Evolutionary conservation across 1,284 basidiomycete genomes (phyloP).

Genomic region (Bondarzewia mesenterica): DNA sequence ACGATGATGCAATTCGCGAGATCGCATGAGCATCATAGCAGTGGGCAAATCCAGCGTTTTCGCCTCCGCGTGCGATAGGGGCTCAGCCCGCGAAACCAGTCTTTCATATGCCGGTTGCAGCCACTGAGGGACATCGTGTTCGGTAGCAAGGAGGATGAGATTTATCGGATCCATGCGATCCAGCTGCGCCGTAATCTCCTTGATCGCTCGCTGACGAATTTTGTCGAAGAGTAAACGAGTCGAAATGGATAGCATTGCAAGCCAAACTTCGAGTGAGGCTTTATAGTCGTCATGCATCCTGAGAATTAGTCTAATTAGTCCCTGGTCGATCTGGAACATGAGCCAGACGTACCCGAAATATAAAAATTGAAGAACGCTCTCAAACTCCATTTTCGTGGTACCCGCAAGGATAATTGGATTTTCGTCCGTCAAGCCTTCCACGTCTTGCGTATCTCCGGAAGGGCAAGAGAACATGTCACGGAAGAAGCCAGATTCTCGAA

Average conservation of each 20-base stretch:
- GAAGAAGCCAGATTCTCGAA: background rate
- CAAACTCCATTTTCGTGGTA: background rate
- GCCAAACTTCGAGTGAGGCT: background rate
- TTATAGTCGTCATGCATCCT: background rate
- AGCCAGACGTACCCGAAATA: background rate
- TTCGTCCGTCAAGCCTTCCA: background rate
- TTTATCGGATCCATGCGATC: background rate
- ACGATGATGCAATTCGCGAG: background rate
- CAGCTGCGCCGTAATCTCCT: background rate
- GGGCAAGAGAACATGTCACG: background rate
- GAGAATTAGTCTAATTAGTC: background rate
- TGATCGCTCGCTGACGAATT: background rate
- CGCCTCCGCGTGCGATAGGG: background rate
- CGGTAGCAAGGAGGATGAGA: background rate
- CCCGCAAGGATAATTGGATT: background rate
- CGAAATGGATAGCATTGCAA: background rate
- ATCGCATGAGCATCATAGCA: background rate
- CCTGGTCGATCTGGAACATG: background rate
- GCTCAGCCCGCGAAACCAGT: background rate
- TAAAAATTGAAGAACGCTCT: background rate
- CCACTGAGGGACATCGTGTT: background rate
- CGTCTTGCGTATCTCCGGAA: background rate
- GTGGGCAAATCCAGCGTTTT: background rate
- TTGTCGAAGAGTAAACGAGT: background rate
- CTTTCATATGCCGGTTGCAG: background rate